These are phyloP conservation scores for Protomyces macrosporus DNA, from an alignment of 1,139 yeast species.

Conservation along the genomic window DNA sequence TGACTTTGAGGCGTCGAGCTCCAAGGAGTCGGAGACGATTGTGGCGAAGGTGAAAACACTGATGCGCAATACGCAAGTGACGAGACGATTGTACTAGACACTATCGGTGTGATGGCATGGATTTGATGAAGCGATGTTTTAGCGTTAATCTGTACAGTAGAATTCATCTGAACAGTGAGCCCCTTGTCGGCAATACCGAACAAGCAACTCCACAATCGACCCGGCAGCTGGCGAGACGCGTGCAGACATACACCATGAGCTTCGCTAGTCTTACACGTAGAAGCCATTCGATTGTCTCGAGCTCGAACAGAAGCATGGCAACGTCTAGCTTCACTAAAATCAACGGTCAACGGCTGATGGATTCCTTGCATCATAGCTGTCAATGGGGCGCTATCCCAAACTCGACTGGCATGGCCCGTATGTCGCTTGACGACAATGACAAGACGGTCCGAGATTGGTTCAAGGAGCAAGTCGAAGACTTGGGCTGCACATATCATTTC, in stretches of 20 bases:
- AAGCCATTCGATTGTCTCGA: no score
- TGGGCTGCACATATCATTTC: constrained; percentile 56
- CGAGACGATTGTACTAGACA: background rate
- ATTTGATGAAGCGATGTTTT: background rate
- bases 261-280: no score
- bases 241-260: no score
- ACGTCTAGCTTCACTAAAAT: background rate
- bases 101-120: background rate
- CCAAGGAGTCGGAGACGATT: constrained; percentile 65
- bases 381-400: background rate
- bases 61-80: constrained; percentile 7
- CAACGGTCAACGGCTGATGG: background rate
- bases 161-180: no score
- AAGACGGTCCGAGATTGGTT: constrained; percentile 60
- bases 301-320: background rate
- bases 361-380: background rate
- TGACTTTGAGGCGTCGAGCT: constrained; percentile 70
- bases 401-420: background rate
- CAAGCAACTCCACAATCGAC: no score
- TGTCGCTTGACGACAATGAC: background rate
- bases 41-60: constrained; percentile 53
- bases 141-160: no score
- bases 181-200: no score
- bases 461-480: constrained; percentile 46
- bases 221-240: no score